phyloP scores from a whole-genome alignment of 306 rosid species.

The Vigna nakashimae region DNA sequence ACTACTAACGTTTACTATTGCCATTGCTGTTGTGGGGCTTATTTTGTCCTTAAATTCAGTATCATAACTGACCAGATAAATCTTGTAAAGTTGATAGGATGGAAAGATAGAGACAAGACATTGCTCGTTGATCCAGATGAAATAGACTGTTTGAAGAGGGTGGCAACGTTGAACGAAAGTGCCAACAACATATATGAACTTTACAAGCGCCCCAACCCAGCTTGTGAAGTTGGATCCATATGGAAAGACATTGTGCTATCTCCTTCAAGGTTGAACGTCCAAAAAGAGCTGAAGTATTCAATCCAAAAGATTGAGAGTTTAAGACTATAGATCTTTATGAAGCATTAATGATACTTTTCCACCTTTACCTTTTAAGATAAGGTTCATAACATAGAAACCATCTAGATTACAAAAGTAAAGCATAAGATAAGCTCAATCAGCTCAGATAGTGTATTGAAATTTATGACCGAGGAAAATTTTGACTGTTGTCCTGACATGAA shows the following conservation, averaged over 20 bases:
- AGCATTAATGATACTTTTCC: constrained; percentile 27
- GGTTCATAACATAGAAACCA: constrained; percentile 37
- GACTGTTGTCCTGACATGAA: constrained; percentile 38
- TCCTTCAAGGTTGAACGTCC: constrained; percentile 85
- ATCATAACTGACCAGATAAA: constrained; percentile 39
- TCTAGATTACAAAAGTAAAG: neutral
- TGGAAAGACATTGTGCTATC: constrained; percentile 96
- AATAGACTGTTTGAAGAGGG: constrained; percentile 78
- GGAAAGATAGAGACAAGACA: constrained; percentile 93
- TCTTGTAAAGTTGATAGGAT: constrained; percentile 80
- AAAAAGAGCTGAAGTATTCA: constrained; percentile 84
- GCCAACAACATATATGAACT: constrained; percentile 84
- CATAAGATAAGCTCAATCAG: constrained; percentile 35
- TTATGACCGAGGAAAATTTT: constrained; percentile 34
- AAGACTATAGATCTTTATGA: constrained; percentile 37
- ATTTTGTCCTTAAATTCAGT: neutral
- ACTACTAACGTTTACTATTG: constrained; percentile 16
- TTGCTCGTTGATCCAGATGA: constrained; percentile 92
- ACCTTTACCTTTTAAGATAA: constrained; percentile 37
- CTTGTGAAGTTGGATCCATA: constrained; percentile 74
- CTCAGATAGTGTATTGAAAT: constrained; percentile 36
- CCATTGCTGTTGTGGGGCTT: neutral
- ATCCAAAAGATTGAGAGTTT: constrained; percentile 73
- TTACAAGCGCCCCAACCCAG: constrained; percentile 81
- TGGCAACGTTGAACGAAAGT: constrained; percentile 70